These are phyloP conservation scores for Thermochaetoides thermophila DNA, from an alignment of 495 filamentous ascomycete species.

Conservation along the genomic window DNA sequence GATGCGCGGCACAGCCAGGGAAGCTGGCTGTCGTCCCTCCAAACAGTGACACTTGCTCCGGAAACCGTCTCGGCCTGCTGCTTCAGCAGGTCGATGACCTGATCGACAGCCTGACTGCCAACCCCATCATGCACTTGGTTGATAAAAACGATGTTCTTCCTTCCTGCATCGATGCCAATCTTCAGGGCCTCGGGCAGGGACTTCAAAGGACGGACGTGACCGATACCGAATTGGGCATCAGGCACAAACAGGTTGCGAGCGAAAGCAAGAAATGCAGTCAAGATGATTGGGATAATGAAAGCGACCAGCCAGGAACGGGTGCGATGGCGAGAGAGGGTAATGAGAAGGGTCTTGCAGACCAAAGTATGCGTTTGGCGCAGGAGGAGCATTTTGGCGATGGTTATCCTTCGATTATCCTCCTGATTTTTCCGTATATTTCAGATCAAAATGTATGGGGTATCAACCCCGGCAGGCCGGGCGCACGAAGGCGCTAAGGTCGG, in stretches of 20 bases:
- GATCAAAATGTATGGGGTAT: no score
- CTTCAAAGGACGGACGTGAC: conserved; percentile 37
- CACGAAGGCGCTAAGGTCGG: no score
- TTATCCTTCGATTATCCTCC: no score
- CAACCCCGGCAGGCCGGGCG: no score
- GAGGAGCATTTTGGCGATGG: conserved; percentile 11
- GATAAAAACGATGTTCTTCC: conserved; percentile 62
- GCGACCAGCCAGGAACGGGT: conserved; percentile 51
- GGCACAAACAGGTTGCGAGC: conserved; percentile 55
- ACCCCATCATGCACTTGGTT: conserved; percentile 64
- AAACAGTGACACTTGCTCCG: conserved; percentile 40
- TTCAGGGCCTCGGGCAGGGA: conserved; percentile 44
- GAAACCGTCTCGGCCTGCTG: conserved; percentile 28
- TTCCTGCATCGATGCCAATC: conserved; percentile 30
- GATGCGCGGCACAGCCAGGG: conserved; percentile 46
- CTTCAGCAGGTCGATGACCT: conserved; percentile 48
- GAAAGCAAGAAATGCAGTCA: conserved; percentile 52
- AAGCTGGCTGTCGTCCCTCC: conserved; percentile 39
- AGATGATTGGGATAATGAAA: conserved; percentile 54
- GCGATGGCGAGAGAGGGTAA: conserved; percentile 49
- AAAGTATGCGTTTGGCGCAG: conserved; percentile 58
- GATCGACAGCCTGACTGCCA: conserved; percentile 52
- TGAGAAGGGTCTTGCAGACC: conserved; percentile 56
- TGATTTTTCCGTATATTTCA: no score
- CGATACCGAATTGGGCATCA: conserved; percentile 54